Conservation (phyloP, 2,329 filamentous ascomycete species). For the Xylaria arbuscula region DNA sequence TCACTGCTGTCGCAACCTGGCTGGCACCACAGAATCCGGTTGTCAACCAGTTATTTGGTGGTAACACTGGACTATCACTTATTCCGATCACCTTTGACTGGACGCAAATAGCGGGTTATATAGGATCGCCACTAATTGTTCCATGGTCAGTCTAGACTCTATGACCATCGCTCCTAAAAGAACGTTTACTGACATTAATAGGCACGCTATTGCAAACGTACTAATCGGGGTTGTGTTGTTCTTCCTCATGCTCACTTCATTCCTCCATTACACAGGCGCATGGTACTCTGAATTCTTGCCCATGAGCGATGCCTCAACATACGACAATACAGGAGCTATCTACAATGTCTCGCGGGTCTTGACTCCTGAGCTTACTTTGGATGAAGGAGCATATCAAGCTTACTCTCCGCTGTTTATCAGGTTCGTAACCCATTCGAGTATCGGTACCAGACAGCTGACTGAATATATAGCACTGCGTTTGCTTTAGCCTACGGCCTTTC, state of each 20-base stretch:
- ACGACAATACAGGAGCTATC: slow-evolving; percentile 73
- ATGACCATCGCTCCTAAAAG: not conserved
- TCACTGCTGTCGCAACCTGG: slow-evolving; percentile 79
- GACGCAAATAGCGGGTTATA: slow-evolving; percentile 76
- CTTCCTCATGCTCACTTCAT: slow-evolving; percentile 68
- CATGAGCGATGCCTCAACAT: slow-evolving; percentile 76
- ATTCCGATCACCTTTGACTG: slow-evolving; percentile 82
- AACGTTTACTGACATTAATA: slow-evolving; percentile 41
- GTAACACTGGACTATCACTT: slow-evolving; percentile 72
- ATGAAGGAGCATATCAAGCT: slow-evolving; percentile 70
- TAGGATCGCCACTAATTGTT: slow-evolving; percentile 74
- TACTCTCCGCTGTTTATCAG: slow-evolving; percentile 77
- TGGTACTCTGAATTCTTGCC: slow-evolving; percentile 75
- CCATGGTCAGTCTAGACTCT: slow-evolving; percentile 63
- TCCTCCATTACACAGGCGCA: slow-evolving; percentile 72
- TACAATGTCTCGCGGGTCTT: slow-evolving; percentile 76
- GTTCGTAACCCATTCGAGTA: slow-evolving; percentile 45
- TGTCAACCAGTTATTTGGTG: slow-evolving; percentile 79
- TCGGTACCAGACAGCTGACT: slow-evolving; percentile 16
- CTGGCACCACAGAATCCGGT: slow-evolving; percentile 74
- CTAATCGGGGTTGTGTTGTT: slow-evolving; percentile 74
- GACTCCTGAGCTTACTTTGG: slow-evolving; percentile 69
- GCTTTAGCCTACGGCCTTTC: slow-evolving; percentile 76
- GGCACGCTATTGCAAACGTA: slow-evolving; percentile 79
- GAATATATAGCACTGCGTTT: slow-evolving; percentile 70